Base-by-base conservation (phyloP, 108 stramenopile species). In the Cyclotella baltica region DNA sequence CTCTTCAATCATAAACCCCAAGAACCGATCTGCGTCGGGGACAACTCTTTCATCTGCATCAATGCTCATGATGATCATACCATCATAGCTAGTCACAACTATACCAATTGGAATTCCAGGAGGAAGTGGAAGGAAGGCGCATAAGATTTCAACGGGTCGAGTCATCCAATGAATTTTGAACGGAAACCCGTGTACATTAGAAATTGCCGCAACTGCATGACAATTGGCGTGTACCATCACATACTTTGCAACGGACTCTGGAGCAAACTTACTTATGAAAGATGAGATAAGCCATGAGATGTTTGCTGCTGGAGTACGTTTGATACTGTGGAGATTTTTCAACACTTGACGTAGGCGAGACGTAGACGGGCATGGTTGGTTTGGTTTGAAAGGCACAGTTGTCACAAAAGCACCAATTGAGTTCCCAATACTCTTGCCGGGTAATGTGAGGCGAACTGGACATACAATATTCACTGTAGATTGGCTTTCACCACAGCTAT, bases 1-100 rank as follows among this genome's bases (percentile, higher is more conserved):
- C 28, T 81, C 80, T 63, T 75, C 74, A 25, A 81, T 34, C 80
- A 75, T 80, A 28, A 72, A 80, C n/a, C 69, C 31, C 34, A n/a
- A n/a, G n/a, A 79, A 79, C 25, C 31, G 11, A 35, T 50, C 72
- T 8, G 73, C 73, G 29, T 80, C 65, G 11, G 65, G 78, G 47
- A 80, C 73, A 43, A 58, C 31, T 47, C 63, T 35, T 30, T n/a
- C n/a, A n/a, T 69, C 29, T 48, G 2, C 47, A n/a, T 48, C 6
- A 63, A 34, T 35, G 36, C 1, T 33, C n/a, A 34, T 20, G 9
- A 18, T 18, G 31, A 63, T 35, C n/a, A 35, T 1, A 36, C 58
- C 69, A n/a, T n/a, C n/a, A n/a, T n/a, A n/a, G n/a, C n/a, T n/a
- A n/a, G n/a, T n/a, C n/a, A n/a, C n/a, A n/a, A n/a, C n/a, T n/a